phyloP scores from a whole-genome alignment of 2,329 filamentous ascomycete species.

The Phoma sp. region DNA sequence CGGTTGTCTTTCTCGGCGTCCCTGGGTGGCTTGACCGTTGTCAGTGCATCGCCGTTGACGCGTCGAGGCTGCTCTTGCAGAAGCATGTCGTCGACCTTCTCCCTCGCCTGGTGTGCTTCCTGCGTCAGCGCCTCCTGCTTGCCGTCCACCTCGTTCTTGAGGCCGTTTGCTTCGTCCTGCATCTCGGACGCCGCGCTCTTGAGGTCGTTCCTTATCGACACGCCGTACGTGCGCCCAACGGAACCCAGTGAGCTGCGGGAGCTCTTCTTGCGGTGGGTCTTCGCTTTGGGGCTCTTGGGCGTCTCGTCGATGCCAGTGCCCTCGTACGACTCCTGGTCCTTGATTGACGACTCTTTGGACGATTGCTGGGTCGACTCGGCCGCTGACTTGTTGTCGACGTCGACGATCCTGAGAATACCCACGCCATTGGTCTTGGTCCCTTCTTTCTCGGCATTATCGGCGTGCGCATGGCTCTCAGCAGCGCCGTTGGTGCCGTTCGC shows the following conservation, averaged over 20 bases:
- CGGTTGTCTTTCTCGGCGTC: slow-evolving; percentile 47
- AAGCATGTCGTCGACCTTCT: slow-evolving; percentile 1
- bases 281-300: slow-evolving; percentile 40
- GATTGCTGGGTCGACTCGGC: slow-evolving; percentile 7
- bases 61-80: slow-evolving; percentile 11
- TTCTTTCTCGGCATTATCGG: slow-evolving; percentile 19
- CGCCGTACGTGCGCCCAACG: slow-evolving; percentile 37
- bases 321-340: slow-evolving; percentile 35
- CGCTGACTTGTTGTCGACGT: slow-evolving; percentile 4
- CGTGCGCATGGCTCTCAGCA: slow-evolving; percentile 11
- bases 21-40: slow-evolving; percentile 51
- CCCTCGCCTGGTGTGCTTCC: not conserved
- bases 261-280: slow-evolving; percentile 36
- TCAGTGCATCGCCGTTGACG: slow-evolving; percentile 52
- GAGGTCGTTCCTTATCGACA: slow-evolving; percentile 21
- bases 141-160: not conserved
- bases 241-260: slow-evolving; percentile 43
- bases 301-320: slow-evolving; percentile 42
- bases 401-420: slow-evolving; percentile 9
- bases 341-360: slow-evolving; percentile 11
- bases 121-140: not conserved
- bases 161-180: not conserved
- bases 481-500: slow-evolving; percentile 24
- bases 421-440: slow-evolving; percentile 19
- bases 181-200: not conserved